Evolutionary conservation across 2,329 filamentous ascomycete species (phyloP), one percentile per base, ranked within the genome.

Genomic region (Ceratocystis destructans): DNA sequence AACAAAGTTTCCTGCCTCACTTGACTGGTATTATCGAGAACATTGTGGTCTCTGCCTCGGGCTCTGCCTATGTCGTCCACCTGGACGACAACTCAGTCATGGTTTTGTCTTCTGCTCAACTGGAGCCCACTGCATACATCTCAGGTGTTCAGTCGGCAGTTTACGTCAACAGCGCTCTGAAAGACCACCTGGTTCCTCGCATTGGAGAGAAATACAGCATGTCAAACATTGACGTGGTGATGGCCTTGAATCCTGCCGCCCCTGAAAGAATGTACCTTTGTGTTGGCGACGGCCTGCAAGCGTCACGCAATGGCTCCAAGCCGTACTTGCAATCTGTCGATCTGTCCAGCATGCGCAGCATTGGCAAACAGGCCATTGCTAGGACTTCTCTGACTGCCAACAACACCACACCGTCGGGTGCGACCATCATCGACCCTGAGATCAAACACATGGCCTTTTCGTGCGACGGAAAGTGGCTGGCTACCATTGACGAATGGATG

Each of bases 51-150:
- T 96, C 92, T 17, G 82, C 87, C 0, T 80, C 79, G 20, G 93
- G 94, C 5, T 83, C 89, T 48, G 87, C 88, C 0, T 99, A 97
- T 72, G 88, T 86, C 3, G 75, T 97, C 28, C 88, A 91, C 70
- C 80, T 97, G 63, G 89, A 91, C 33, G 93, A 97, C 74, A 99
- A 99, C 75, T 96, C 91, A 1, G 80, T 87, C 65, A 93, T 97
- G 82, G 80, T 96, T 5, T 75, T 99, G 17, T 96, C 93, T 1
- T 96, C 94, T 2, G 85, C 90, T 12, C 92, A 97, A 74, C 80
- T 97, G 74, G 86, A 88, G 73, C 90, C 94, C 3, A 90, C 87
- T 17, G 84, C 89, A 20, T 94, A 91, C 71, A 83, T 96, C 67
- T 87, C 89, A 22, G 91, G 93, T 1, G 83, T 97, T 53, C 92